These are phyloP conservation scores for Heliosperma pusillum DNA, from an alignment of 148 eudicot genomes.

Conservation along the genomic window DNA sequence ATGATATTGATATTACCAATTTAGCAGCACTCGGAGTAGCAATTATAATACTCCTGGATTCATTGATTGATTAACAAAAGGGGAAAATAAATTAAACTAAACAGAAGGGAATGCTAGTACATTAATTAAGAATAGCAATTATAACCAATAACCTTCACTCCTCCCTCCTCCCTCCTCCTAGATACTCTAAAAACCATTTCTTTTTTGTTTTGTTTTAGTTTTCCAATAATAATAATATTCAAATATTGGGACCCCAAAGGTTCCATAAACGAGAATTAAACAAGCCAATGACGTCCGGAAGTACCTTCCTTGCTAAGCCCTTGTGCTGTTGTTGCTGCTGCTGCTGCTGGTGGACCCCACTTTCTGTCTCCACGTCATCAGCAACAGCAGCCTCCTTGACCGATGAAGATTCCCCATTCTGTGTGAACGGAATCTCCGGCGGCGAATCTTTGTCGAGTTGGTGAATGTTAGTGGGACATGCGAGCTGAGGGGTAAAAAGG, in stretches of 20 bases:
- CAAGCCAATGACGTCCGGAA: conserved; percentile 81
- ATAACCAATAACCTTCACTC: not conserved
- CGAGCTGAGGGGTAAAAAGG: not conserved
- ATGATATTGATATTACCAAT: too few species aligned
- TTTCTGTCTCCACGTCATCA: conserved; percentile 20
- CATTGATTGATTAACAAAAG: too few species aligned
- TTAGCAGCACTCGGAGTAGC: too few species aligned
- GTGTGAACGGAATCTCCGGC: conserved; percentile 19
- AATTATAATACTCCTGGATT: too few species aligned
- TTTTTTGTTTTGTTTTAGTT: not conserved
- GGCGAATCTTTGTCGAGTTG: conserved; percentile 12
- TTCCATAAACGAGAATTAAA: conserved; percentile 76
- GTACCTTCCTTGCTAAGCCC: conserved; percentile 65
- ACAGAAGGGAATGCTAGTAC: not conserved
- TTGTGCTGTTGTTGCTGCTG: conserved; percentile 31
- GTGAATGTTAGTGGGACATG: too few species aligned
- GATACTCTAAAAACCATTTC: not conserved
- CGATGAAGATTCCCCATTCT: not conserved
- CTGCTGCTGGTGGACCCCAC: conserved; percentile 5
- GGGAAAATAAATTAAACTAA: not conserved
- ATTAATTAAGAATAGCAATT: not conserved
- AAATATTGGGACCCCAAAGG: conserved; percentile 73
- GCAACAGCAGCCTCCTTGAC: not conserved
- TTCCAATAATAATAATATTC: not conserved
- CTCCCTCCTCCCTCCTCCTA: not conserved